Conservation (phyloP, 441 rosid genomes). For the Sinapis alba region DNA sequence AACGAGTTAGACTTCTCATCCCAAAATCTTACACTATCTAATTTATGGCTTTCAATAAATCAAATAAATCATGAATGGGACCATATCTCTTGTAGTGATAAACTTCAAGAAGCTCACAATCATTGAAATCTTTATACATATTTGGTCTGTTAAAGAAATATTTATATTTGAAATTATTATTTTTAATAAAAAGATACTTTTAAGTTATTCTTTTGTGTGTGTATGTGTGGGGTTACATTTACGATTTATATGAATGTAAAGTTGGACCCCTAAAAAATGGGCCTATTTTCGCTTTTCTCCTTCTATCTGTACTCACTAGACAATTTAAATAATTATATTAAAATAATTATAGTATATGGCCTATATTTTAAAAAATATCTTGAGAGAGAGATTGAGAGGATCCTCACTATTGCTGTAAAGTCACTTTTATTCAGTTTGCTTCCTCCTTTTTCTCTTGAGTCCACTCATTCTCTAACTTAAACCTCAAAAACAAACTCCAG, state of each 20-base stretch:
- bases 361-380: background rate
- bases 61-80: conserved; percentile 25
- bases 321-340: background rate
- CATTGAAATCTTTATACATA: conserved; percentile 22
- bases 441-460: conserved; percentile 27
- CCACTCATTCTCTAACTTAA: conserved; percentile 11
- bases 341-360: background rate
- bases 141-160: background rate
- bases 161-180: conserved; percentile 11
- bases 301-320: conserved; percentile 17
- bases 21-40: conserved; percentile 20
- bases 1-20: conserved; percentile 4
- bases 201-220: conserved; percentile 25
- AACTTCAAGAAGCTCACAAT: conserved; percentile 35
- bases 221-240: conserved; percentile 33
- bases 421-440: conserved; percentile 35
- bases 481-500: background rate
- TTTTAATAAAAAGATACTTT: conserved; percentile 16
- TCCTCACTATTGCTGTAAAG: conserved; percentile 38
- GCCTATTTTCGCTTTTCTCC: conserved; percentile 16
- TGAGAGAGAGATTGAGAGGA: background rate
- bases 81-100: conserved; percentile 37
- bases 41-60: conserved; percentile 27
- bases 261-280: conserved; percentile 33
- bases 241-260: conserved; percentile 29